Percentiles rank a stretch among this genome's conserved stretches.
phyloP scores from a whole-genome alignment of 805 yeast genomes.

The Cyberlindnera veronae region DNA sequence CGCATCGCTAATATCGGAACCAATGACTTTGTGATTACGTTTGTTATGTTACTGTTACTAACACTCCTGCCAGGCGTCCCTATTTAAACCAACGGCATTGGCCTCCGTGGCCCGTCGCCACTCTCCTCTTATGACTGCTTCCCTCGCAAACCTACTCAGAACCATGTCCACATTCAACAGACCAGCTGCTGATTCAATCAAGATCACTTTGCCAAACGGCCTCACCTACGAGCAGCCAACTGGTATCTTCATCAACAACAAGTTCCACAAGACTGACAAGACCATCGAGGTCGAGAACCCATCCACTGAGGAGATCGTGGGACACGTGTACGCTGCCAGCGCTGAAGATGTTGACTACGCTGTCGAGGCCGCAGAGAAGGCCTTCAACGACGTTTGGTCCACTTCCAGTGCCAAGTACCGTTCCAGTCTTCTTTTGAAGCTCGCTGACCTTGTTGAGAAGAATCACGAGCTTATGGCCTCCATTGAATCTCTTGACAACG shows the following conservation, averaged over 20 bases:
- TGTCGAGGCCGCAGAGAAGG: conserved; percentile 61
- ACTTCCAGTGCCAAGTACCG: conserved; percentile 54
- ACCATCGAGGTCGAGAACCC: conserved; percentile 56
- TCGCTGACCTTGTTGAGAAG: conserved; percentile 68
- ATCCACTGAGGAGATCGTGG: conserved; percentile 58
- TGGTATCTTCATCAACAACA: conserved; percentile 86
- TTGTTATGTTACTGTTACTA: too few species aligned
- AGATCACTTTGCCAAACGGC: conserved; percentile 63
- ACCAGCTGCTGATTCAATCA: conserved; percentile 32
- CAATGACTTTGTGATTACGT: too few species aligned
- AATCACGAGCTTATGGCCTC: conserved; percentile 59
- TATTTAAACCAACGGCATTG: conserved; percentile 8
- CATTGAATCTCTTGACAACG: conserved; percentile 74
- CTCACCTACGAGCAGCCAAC: conserved; percentile 71
- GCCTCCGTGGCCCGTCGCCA: conserved; percentile 5
- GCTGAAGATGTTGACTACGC: conserved; percentile 67
- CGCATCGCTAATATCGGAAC: too few species aligned
- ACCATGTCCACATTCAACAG: conserved; percentile 19
- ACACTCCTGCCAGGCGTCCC: conserved; percentile 1
- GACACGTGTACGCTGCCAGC: conserved; percentile 55
- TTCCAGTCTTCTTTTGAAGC: conserved; percentile 48
- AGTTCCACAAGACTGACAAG: conserved; percentile 58
- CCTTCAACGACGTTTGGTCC: conserved; percentile 59
- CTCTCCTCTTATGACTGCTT: too few species aligned
- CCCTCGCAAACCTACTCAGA: conserved; percentile 2